Evolutionary conservation across 257 asterid species (phyloP).

Genomic region (Solanum commersonii): DNA sequence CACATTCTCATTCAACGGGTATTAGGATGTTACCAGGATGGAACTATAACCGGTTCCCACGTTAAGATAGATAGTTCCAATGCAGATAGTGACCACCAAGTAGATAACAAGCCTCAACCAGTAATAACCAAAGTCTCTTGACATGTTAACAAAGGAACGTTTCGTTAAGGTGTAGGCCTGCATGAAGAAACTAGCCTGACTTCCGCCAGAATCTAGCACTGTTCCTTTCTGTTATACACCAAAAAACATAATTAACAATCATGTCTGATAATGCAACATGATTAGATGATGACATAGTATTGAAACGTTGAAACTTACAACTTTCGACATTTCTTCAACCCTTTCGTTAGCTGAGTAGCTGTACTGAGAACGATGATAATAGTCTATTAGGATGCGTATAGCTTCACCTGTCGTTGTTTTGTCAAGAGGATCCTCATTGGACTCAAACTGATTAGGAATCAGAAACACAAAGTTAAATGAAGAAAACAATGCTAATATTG

Average conservation of each 20-base stretch:
- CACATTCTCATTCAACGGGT: background rate
- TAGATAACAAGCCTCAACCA: slow-evolving; percentile 96
- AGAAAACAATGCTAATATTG: background rate
- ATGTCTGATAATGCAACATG: background rate
- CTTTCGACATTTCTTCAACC: slow-evolving; percentile 82
- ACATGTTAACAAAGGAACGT: slow-evolving; percentile 92
- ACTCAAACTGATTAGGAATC: slow-evolving; percentile 47
- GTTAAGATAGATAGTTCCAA: slow-evolving; percentile 86
- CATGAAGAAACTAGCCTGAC: slow-evolving; percentile 95
- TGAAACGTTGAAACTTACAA: slow-evolving; percentile 39
- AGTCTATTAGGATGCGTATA: slow-evolving; percentile 50
- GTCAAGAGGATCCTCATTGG: slow-evolving; percentile 86
- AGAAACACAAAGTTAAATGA: background rate
- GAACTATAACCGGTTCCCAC: slow-evolving; percentile 91
- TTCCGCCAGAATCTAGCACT: slow-evolving; percentile 91
- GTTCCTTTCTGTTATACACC: slow-evolving; percentile 71
- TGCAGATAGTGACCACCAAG: slow-evolving; percentile 86
- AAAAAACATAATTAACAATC: background rate
- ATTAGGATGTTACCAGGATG: slow-evolving; percentile 48
- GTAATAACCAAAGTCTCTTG: slow-evolving; percentile 97
- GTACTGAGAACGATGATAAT: slow-evolving; percentile 58
- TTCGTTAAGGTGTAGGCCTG: slow-evolving; percentile 79
- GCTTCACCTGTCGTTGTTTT: slow-evolving; percentile 85
- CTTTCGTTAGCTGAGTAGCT: slow-evolving; percentile 49
- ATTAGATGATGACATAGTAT: background rate